These are phyloP conservation scores for Talaromyces albobiverticillius DNA, from an alignment of 2,329 filamentous ascomycete species.

Conservation along the genomic window DNA sequence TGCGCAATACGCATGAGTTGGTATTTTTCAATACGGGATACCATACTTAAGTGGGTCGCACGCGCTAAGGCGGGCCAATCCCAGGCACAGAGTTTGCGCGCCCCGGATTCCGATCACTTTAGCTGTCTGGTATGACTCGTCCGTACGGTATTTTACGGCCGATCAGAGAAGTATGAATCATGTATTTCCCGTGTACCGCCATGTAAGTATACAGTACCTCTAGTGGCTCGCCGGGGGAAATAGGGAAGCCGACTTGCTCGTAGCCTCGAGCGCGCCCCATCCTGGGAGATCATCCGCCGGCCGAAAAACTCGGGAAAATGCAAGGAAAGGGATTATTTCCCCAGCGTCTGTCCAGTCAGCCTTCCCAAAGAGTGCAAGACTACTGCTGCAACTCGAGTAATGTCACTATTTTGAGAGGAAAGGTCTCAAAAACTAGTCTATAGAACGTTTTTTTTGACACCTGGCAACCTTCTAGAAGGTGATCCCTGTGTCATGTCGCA, in stretches of 20 bases:
- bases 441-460: no score
- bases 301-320: neutral
- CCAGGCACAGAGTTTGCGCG: slow-evolving; percentile 3
- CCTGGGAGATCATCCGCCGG: neutral
- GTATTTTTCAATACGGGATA: no score
- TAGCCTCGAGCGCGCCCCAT: neutral
- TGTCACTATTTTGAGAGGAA: no score
- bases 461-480: no score
- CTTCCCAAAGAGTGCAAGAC: no score
- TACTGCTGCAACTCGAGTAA: no score
- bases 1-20: neutral
- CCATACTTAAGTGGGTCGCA: neutral
- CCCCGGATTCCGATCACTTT: slow-evolving; percentile 10
- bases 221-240: neutral
- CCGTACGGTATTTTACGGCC: neutral
- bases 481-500: no score
- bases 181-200: no score
- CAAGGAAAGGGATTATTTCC: slow-evolving; percentile 4
- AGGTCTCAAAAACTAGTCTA: no score
- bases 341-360: no score
- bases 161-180: neutral
- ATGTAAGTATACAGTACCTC: no score
- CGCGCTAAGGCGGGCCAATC: slow-evolving; percentile 11
- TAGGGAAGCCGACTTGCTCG: neutral
- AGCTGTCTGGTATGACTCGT: neutral